Base-by-base conservation (phyloP, 176 grass and related monocot species). In the Eleusine coracana region DNA sequence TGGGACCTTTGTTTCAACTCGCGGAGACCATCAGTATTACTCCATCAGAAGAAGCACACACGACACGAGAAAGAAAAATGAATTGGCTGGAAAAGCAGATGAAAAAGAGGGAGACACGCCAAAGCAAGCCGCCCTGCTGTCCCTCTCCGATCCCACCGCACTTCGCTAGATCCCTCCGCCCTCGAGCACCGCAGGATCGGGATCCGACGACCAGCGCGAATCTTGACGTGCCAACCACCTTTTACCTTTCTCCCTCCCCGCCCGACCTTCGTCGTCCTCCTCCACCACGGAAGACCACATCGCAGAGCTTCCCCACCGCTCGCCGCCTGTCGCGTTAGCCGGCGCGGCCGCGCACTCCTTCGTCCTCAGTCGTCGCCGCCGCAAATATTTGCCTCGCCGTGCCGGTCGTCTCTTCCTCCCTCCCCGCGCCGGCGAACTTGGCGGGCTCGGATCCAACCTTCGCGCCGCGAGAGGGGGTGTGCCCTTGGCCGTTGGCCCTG, bases 141-240 rank as follows among this genome's bases (percentile, higher is more conserved):
- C 31, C 17, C 66, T 45, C 66, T 83, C 74, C 60, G 58, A 71
- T 64, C 69, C 86, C 73, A n/a, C 55, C 71, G 71, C 71, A 65
- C 13, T 70, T 3, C 58, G 62, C 70, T 29, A 59, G 46, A 41
- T 55, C 17, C 41, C 42, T 31, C 52, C 21, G 45, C 37, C 45
- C 27, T 56, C 58, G 68, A 25, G n/a, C 0, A 0, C 80, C 74
- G 80, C 31, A 39, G 50, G 81, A 88, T 88, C 39, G 2, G 0
- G 7, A 88, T 88, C 81, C 6, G 31, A 88, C 81, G 81, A 75
- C n/a, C 0, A 0, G 2, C 10, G 5, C 61, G 49, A 36, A 72
- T 59, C 59, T 65, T 59, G 27, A 59, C 61, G 70, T 80, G 76
- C 76, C 86, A 66, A 48, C 66, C 80, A 65, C 49, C 45, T 20